phyloP scores from a whole-genome alignment of 805 yeast species.

The Ogataea trehalophila region DNA sequence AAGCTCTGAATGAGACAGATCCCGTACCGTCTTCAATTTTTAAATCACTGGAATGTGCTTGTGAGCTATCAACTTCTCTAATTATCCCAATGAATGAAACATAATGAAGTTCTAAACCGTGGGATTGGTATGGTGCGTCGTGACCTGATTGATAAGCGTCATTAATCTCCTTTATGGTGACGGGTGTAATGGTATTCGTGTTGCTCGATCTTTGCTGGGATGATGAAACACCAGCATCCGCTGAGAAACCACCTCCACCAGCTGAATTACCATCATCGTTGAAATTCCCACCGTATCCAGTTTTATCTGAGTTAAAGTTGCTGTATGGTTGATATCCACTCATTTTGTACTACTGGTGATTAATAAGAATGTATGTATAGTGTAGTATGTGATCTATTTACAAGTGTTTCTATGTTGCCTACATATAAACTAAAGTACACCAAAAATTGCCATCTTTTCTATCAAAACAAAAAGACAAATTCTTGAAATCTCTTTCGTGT shows the following conservation, averaged over 20 bases:
- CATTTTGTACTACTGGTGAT: constrained; percentile 7
- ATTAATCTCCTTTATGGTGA: constrained; percentile 66
- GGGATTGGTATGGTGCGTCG: constrained; percentile 60
- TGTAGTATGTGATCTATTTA: neutral
- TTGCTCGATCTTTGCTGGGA: constrained; percentile 25
- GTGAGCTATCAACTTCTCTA: constrained; percentile 54
- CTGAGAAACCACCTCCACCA: constrained; percentile 30
- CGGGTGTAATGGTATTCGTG: constrained; percentile 48
- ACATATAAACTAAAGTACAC: too few species aligned
- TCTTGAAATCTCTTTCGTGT: neutral
- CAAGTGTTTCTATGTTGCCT: neutral
- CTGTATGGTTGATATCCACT: constrained; percentile 35
- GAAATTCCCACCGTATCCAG: constrained; percentile 32
- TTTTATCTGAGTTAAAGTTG: constrained; percentile 30
- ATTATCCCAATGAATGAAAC: constrained; percentile 67
- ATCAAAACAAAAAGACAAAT: too few species aligned
- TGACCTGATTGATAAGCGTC: constrained; percentile 58
- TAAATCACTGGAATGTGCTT: constrained; percentile 49
- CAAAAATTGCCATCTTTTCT: too few species aligned
- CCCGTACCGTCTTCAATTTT: constrained; percentile 82
- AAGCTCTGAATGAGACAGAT: constrained; percentile 54
- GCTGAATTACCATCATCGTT: constrained; percentile 17
- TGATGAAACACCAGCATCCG: constrained; percentile 10
- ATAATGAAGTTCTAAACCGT: constrained; percentile 56
- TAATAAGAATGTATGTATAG: neutral